Conservation (phyloP, 768 basidiomycete genomes). For the Tricholoma matsutake region DNA sequence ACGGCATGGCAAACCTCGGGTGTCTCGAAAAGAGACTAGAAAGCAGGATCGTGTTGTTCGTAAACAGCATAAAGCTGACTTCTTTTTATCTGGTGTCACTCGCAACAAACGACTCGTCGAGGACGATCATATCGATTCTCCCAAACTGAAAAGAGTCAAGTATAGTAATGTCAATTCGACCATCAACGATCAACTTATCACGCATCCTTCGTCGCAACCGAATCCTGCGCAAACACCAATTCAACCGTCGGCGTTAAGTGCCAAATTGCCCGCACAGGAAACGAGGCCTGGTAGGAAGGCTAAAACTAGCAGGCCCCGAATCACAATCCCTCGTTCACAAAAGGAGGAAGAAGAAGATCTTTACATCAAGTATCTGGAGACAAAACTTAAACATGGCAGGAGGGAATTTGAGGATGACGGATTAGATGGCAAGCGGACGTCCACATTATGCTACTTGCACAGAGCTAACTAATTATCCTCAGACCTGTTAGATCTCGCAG, state of each 20-base stretch:
- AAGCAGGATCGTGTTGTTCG: slow-evolving; percentile 57
- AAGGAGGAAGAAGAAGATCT: slow-evolving; percentile 72
- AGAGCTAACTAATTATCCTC: not conserved
- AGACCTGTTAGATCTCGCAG: slow-evolving; percentile 58
- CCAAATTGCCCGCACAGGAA: slow-evolving; percentile 7
- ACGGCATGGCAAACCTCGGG: slow-evolving; percentile 17
- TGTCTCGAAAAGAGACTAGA: slow-evolving; percentile 58
- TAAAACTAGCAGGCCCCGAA: slow-evolving; percentile 9
- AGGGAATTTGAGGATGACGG: slow-evolving; percentile 68
- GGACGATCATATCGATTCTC: slow-evolving; percentile 45
- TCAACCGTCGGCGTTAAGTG: not conserved
- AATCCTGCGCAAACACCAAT: not conserved
- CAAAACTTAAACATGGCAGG: slow-evolving; percentile 60
- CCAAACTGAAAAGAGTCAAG: slow-evolving; percentile 49
- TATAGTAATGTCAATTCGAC: slow-evolving; percentile 7
- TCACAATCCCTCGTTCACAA: slow-evolving; percentile 26
- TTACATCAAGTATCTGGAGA: slow-evolving; percentile 83
- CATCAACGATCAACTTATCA: not conserved
- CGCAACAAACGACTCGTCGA: slow-evolving; percentile 36
- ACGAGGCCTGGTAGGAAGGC: slow-evolving; percentile 33
- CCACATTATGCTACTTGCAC: not conserved
- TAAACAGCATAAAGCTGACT: slow-evolving; percentile 63
- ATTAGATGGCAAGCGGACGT: slow-evolving; percentile 61
- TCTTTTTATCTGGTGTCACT: slow-evolving; percentile 38
- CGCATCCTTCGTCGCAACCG: not conserved